Evolutionary conservation across 305 asterid genomes (phyloP), one percentile per base, ranked within the genome.

Genomic region (Andrographis paniculata): DNA sequence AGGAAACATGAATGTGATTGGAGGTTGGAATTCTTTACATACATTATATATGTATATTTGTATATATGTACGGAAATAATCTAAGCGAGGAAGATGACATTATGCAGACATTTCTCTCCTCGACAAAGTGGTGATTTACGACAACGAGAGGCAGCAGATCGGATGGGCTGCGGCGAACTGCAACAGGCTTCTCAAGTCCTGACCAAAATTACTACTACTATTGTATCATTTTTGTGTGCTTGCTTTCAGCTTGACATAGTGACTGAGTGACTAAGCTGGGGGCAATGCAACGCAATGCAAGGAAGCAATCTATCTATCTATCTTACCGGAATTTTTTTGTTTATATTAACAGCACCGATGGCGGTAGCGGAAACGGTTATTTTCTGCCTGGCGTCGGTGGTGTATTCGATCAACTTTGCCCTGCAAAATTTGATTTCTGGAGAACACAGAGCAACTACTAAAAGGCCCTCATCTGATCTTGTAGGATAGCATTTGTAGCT

Each of bases 81-180:
- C 30, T 8, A 24, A 24, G 6, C 8, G 30, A n/a, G n/a, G n/a
- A n/a, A n/a, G n/a, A n/a, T n/a, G n/a, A 24, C 8, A 24, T 22
- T 30, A 20, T 65, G 58, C 72, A 91, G 96, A 91, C 69, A 67
- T 80, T 21, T 91, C 88, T 17, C 56, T 91, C 50, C 81, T 60
- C 63, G 93, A 91, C 56, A 91, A 86, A 69, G 63, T 91, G 54
- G 92, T 91, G 76, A 68, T 91, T 17, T 91, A 83, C 20, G 87
- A 91, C 48, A 80, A 86, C 19, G 94, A 91, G 75, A 79, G 56
- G 14, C 79, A 60, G 46, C 73, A 31, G 42, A 59, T 86, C 6
- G 99, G 96, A 57, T 91, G 96, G 96, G 64, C 55, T 18, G 13
- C 27, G 18, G 55, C 55, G 4, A 35, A 18, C 45, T 50, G 55